Evolutionary conservation across 192 early-diverging fungal genomes (phyloP).

Genomic region (Obelidium mucronatum): DNA sequence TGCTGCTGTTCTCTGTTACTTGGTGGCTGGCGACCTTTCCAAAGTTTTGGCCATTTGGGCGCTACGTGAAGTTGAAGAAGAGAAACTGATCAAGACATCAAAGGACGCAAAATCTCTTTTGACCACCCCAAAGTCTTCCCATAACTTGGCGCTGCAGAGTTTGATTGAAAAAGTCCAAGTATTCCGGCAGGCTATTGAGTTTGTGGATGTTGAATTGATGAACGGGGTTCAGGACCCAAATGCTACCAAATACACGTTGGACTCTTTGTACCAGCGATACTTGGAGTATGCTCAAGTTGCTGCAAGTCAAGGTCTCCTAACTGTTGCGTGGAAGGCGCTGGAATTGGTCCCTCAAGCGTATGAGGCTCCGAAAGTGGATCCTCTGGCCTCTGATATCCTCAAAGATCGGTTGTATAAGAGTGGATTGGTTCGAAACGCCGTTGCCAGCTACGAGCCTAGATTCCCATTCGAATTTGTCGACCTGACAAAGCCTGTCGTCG

Average conservation of each 20-base stretch:
- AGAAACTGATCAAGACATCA: constrained; percentile 33
- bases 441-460: constrained; percentile 47
- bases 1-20: constrained; percentile 82
- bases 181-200: constrained; percentile 92
- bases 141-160: constrained; percentile 61
- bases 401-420: constrained; percentile 75
- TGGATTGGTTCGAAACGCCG: constrained; percentile 46
- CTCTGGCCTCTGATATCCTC: constrained; percentile 65
- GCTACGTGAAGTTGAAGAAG: constrained; percentile 41
- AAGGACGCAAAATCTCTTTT: constrained; percentile 57
- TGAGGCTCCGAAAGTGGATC: constrained; percentile 46
- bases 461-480: constrained; percentile 73
- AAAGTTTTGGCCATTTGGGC: constrained; percentile 85
- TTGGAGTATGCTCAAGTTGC: constrained; percentile 85
- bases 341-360: constrained; percentile 76
- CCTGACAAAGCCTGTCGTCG: constrained; percentile 44
- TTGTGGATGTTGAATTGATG: constrained; percentile 77
- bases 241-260: constrained; percentile 56
- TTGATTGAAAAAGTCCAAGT: constrained; percentile 93
- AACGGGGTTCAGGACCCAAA: constrained; percentile 42
- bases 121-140: not conserved
- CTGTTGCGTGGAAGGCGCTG: constrained; percentile 79
- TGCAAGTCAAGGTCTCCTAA: constrained; percentile 77
- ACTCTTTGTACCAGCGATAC: constrained; percentile 83
- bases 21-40: constrained; percentile 82